Percentiles rank a stretch among this genome's conserved stretches.
These are phyloP conservation scores for Neurospora intermedia DNA, from an alignment of 495 filamentous ascomycete genomes.

Conservation along the genomic window DNA sequence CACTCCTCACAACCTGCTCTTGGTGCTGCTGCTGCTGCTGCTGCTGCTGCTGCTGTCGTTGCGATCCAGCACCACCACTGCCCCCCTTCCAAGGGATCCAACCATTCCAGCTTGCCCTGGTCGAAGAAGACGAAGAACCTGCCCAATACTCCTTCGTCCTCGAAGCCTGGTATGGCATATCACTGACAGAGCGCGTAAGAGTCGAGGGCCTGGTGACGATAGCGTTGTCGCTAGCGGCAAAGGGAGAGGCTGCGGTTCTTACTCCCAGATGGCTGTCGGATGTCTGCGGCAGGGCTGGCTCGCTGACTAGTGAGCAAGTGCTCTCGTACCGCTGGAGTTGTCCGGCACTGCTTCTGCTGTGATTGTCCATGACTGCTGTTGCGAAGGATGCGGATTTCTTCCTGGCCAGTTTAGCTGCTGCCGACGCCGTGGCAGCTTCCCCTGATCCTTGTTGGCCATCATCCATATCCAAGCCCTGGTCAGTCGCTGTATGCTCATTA, in stretches of 20 bases:
- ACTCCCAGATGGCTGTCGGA: constrained; percentile 29
- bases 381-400: constrained; percentile 38
- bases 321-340: constrained; percentile 1
- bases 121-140: background rate
- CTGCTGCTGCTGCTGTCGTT: background rate
- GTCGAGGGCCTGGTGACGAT: background rate
- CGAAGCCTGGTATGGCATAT: background rate
- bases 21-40: background rate
- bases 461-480: background rate
- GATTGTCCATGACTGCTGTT: constrained; percentile 34
- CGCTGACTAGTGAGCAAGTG: constrained; percentile 28
- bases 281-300: constrained; percentile 38
- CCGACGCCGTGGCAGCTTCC: background rate
- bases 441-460: background rate
- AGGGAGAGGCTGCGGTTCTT: constrained; percentile 13
- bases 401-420: constrained; percentile 14
- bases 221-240: background rate
- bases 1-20: background rate
- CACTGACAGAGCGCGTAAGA: background rate
- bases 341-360: constrained; percentile 5
- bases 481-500: background rate
- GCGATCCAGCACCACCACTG: background rate
- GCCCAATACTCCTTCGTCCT: background rate
- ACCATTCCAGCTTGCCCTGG: background rate
- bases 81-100: background rate